Base-by-base conservation (phyloP, 371 early-diverging fungal genomes). In the Mortierella sp. region DNA sequence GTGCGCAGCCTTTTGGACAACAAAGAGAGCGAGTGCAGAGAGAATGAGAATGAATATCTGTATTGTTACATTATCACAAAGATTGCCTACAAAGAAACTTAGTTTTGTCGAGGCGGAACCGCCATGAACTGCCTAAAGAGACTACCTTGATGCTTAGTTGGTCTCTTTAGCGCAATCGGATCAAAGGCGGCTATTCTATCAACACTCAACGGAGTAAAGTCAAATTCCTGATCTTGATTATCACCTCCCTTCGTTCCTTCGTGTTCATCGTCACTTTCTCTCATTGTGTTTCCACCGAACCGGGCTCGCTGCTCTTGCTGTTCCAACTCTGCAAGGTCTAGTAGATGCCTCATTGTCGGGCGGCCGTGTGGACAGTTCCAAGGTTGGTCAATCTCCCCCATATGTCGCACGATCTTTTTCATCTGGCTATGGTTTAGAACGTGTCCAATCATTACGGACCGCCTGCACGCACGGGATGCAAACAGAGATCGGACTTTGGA, bases 331-430 rank as follows among this genome's bases (percentile, higher is more conserved):
- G 55, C 67, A 21, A 92, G 69, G 47, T 88, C 89, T 16, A 87
- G 63, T 53, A 98, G 74, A 79, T 96, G 96, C 36, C 97, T 88
- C 91, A 97, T 94, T 0, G 99, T 98, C 1, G 99, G 99, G 21
- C 99, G 87, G 4, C 99, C 99, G 74, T 99, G 99, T 19, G 99
- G 99, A 76, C 99, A 99, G 74, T 98, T 98, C 97, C 96, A 98
- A 33, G 97, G 97, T 69, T 96, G 96, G 24, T 95, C 91, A 76
- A 97, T 91, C 57, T 89, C 89, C 19, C 93, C 90, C 90, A 97
- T 90, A 74, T 94, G 88, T 13, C 76, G 69, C 8, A 96, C 89
- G 67, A 97, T 94, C 86, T 87, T 85, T 45, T 69, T 77, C 98
- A 97, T 97, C 72, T 93, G 87, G 0, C 70, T 64, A 47, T 75